These are phyloP conservation scores for Globisporangium nunn DNA, from an alignment of 352 stramenopile genomes.

Conservation along the genomic window DNA sequence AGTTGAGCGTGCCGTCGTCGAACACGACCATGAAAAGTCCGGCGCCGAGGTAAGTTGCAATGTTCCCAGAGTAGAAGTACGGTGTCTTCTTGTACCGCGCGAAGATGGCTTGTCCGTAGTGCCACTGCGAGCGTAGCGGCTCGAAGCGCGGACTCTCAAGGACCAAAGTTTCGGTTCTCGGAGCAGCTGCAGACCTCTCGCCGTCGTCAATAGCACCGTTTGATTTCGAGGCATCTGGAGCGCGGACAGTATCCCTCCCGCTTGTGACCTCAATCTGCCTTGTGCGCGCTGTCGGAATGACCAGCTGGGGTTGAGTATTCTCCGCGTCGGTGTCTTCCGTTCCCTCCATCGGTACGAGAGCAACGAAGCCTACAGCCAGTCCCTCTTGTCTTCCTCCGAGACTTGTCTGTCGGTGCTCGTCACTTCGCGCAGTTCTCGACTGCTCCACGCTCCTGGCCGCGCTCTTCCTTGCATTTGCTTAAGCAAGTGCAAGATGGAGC, in stretches of 20 bases:
- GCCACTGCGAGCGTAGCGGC: conserved; percentile 47
- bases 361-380: no score
- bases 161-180: not conserved
- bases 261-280: not conserved
- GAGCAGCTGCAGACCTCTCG: not conserved
- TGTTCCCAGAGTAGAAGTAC: conserved; percentile 76
- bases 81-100: conserved; percentile 62
- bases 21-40: conserved; percentile 77
- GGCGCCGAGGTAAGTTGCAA: conserved; percentile 60
- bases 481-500: no score
- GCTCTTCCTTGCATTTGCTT: no score
- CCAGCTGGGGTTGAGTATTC: not conserved
- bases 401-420: no score
- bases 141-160: conserved; percentile 29
- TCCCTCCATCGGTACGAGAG: not conserved
- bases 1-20: conserved; percentile 67
- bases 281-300: not conserved
- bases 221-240: not conserved
- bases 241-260: not conserved
- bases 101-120: conserved; percentile 55
- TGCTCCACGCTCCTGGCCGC: no score
- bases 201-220: not conserved
- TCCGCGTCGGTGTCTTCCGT: not conserved
- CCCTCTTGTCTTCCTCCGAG: no score
- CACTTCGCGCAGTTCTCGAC: no score